A percentile compares a stretch with the other conserved stretches of the same genome.
These are phyloP conservation scores for Penicillium parvum DNA, from an alignment of 495 filamentous ascomycete genomes.

Conservation along the genomic window DNA sequence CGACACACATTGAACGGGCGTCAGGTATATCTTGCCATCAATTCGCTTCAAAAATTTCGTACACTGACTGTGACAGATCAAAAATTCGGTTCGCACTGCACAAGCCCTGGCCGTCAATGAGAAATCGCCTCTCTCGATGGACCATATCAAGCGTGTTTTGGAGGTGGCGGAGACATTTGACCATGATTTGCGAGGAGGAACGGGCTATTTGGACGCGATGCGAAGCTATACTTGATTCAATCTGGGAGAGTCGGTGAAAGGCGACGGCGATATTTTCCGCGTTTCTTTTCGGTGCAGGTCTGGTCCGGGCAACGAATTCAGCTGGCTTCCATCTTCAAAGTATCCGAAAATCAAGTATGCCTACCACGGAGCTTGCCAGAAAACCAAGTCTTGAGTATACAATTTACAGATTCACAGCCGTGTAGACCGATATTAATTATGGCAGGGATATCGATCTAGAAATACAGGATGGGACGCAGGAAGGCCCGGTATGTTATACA, in stretches of 20 bases:
- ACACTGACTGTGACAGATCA: conserved; percentile 56
- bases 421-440: conserved; percentile 21
- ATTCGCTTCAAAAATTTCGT: background rate
- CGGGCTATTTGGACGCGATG: conserved; percentile 50
- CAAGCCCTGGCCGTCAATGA: conserved; percentile 83
- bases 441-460: conserved; percentile 18
- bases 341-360: too few relatives aligned
- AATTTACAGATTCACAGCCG: conserved; percentile 1
- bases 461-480: conserved; percentile 14
- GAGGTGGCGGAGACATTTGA: conserved; percentile 82
- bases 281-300: conserved; percentile 8
- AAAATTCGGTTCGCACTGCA: conserved; percentile 83
- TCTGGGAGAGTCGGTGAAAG: background rate
- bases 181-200: conserved; percentile 66
- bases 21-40: conserved; percentile 50
- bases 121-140: conserved; percentile 63
- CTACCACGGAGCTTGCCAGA: too few relatives aligned
- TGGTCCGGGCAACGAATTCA: too few relatives aligned
- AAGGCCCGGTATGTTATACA: conserved; percentile 18
- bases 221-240: conserved; percentile 42
- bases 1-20: conserved; percentile 79
- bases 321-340: too few relatives aligned
- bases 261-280: background rate
- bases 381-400: too few relatives aligned
- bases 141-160: conserved; percentile 77